Conservation (phyloP, 1,139 yeast genomes). For the Geotrichum macrosporum region DNA sequence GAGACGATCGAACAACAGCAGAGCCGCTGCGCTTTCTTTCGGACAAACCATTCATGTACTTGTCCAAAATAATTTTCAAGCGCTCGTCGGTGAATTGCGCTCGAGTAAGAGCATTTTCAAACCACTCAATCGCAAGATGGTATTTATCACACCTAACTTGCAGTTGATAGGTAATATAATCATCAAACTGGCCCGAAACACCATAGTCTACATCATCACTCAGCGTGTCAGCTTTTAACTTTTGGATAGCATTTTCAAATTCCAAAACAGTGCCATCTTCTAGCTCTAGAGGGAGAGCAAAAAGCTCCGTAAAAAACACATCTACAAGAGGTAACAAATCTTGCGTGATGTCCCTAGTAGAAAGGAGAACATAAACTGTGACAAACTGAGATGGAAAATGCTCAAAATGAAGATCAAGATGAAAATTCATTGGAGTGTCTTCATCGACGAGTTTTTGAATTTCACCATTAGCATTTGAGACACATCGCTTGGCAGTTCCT, state of each 20-base stretch:
- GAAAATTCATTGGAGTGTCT: conserved; percentile 49
- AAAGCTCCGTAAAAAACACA: conserved; percentile 56
- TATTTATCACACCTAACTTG: conserved; percentile 64
- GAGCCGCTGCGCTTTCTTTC: conserved; percentile 79
- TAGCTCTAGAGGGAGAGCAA: conserved; percentile 65
- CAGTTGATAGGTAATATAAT: conserved; percentile 50
- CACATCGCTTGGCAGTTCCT: conserved; percentile 38
- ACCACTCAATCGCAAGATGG: conserved; percentile 68
- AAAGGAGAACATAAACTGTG: conserved; percentile 60
- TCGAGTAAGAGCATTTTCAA: conserved; percentile 57
- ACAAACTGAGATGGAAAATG: conserved; percentile 76
- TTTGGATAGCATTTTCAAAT: conserved; percentile 70
- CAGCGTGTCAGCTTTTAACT: conserved; percentile 69
- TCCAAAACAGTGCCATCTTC: conserved; percentile 58
- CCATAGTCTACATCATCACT: conserved; percentile 51
- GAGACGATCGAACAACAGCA: conserved; percentile 61
- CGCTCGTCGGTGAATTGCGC: conserved; percentile 70
- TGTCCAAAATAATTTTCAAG: conserved; percentile 66
- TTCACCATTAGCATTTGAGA: conserved; percentile 25
- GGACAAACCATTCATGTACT: conserved; percentile 67
- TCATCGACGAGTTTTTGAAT: conserved; percentile 34
- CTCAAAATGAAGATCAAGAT: conserved; percentile 74
- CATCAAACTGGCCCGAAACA: conserved; percentile 57
- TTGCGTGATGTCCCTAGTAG: conserved; percentile 58
- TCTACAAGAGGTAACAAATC: conserved; percentile 61